These are phyloP conservation scores for Yamadazyma conglobata DNA, from an alignment of 1,139 yeast genomes.

Conservation along the genomic window DNA sequence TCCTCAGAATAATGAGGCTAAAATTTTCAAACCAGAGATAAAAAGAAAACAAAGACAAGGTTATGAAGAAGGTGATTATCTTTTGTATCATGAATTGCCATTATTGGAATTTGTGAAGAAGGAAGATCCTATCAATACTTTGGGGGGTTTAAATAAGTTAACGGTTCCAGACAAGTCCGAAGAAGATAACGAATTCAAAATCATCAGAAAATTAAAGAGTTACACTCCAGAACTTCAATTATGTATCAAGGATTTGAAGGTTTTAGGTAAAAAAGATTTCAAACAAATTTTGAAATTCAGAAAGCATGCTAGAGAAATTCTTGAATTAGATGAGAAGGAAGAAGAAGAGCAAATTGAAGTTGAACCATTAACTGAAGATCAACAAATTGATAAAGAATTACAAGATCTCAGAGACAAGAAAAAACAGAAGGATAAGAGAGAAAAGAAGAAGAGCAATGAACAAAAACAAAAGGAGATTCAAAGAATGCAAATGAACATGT, in stretches of 20 bases:
- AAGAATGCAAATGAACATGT: slow-evolving; percentile 95
- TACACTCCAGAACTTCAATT: slow-evolving; percentile 76
- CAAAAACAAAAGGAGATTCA: slow-evolving; percentile 80
- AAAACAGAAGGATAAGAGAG: slow-evolving; percentile 67
- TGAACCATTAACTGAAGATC: slow-evolving; percentile 80
- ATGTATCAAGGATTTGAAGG: slow-evolving; percentile 87
- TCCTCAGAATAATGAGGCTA: slow-evolving; percentile 81
- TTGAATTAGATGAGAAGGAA: slow-evolving; percentile 59
- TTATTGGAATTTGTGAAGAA: slow-evolving; percentile 73
- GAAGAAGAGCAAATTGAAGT: slow-evolving; percentile 51
- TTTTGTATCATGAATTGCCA: slow-evolving; percentile 69
- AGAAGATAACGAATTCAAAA: slow-evolving; percentile 53
- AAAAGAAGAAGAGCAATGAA: slow-evolving; percentile 79
- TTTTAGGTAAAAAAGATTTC: slow-evolving; percentile 91
- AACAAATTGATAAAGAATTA: slow-evolving; percentile 81
- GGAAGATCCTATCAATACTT: slow-evolving; percentile 79
- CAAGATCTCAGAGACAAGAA: slow-evolving; percentile 70
- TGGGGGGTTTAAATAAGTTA: slow-evolving; percentile 70
- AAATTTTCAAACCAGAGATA: slow-evolving; percentile 90
- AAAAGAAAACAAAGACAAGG: slow-evolving; percentile 92
- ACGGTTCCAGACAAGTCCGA: slow-evolving; percentile 52
- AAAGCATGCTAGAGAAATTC: slow-evolving; percentile 73
- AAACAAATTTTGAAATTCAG: slow-evolving; percentile 83
- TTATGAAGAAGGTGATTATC: slow-evolving; percentile 91
- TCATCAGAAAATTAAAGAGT: slow-evolving; percentile 64